A percentile compares a stretch with the other conserved stretches of the same genome.
Evolutionary conservation across 2,329 filamentous ascomycete genomes (phyloP).

Genomic region (Neofusicoccum kwambonambiense): DNA sequence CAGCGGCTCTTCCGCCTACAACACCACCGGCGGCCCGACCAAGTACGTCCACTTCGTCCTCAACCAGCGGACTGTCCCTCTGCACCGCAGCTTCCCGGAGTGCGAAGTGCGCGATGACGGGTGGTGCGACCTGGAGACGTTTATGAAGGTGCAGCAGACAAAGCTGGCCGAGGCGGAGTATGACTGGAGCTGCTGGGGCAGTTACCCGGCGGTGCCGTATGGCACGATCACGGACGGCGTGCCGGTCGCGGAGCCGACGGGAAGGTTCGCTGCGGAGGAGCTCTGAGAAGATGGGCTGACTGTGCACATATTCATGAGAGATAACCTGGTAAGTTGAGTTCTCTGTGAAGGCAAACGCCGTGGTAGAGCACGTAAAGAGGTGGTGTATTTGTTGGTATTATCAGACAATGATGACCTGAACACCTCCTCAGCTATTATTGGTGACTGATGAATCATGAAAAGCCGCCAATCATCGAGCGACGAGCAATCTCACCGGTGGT

Average conservation of each 20-base stretch:
- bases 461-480: too few relatives aligned
- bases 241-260: constrained; percentile 28
- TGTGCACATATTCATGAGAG: too few relatives aligned
- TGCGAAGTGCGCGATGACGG: constrained; percentile 69
- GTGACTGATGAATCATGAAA: too few relatives aligned
- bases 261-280: neutral
- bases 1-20: constrained; percentile 23
- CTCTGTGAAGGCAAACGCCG: too few relatives aligned
- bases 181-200: constrained; percentile 64
- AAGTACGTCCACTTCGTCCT: constrained; percentile 72
- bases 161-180: constrained; percentile 61
- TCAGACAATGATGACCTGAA: too few relatives aligned
- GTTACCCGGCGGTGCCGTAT: constrained; percentile 51
- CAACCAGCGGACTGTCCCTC: constrained; percentile 70
- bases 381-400: too few relatives aligned
- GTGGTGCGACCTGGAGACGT: constrained; percentile 72
- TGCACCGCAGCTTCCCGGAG: constrained; percentile 64
- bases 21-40: constrained; percentile 51
- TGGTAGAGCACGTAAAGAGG: too few relatives aligned
- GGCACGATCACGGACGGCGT: constrained; percentile 53
- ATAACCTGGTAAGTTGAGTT: too few relatives aligned
- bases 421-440: too few relatives aligned
- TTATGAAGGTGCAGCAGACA: constrained; percentile 60
- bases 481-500: too few relatives aligned
- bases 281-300: neutral